Evolutionary conservation across 148 eudicot species (phyloP).

Genomic region (Heliosperma pusillum): DNA sequence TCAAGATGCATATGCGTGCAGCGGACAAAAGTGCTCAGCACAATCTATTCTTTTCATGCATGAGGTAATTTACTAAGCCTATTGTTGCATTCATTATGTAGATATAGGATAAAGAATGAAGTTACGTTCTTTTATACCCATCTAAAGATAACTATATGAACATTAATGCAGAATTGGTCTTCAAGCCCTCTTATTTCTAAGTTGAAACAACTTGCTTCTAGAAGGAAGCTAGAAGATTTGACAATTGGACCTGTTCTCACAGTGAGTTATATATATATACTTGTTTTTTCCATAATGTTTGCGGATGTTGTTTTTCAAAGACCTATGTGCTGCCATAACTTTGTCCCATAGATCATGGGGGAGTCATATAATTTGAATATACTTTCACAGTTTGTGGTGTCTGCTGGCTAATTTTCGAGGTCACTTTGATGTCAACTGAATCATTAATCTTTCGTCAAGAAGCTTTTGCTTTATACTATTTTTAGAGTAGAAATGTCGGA

Average conservation of each 20-base stretch:
- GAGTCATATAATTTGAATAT: not conserved
- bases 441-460: not conserved
- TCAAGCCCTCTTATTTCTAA: conserved; percentile 59
- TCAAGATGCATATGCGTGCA: conserved; percentile 98
- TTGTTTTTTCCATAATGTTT: not conserved
- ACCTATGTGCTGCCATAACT: not conserved
- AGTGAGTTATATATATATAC: conserved; percentile 34
- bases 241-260: conserved; percentile 89
- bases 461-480: not conserved
- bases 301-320: not conserved
- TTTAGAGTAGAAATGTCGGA: too few species aligned
- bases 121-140: not conserved
- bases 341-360: not conserved
- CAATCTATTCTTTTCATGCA: conserved; percentile 94
- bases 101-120: not conserved
- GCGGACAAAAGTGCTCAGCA: conserved; percentile 96
- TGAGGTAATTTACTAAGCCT: conserved; percentile 46
- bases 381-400: not conserved
- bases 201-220: conserved; percentile 64
- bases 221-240: conserved; percentile 78
- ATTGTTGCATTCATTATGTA: not conserved
- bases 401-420: not conserved
- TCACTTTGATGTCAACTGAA: not conserved
- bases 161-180: conserved; percentile 68
- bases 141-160: not conserved